Evolutionary conservation across 2,329 filamentous ascomycete genomes (phyloP), one percentile per base, ranked within the genome.

Genomic region (Paracamarosporium sp.): DNA sequence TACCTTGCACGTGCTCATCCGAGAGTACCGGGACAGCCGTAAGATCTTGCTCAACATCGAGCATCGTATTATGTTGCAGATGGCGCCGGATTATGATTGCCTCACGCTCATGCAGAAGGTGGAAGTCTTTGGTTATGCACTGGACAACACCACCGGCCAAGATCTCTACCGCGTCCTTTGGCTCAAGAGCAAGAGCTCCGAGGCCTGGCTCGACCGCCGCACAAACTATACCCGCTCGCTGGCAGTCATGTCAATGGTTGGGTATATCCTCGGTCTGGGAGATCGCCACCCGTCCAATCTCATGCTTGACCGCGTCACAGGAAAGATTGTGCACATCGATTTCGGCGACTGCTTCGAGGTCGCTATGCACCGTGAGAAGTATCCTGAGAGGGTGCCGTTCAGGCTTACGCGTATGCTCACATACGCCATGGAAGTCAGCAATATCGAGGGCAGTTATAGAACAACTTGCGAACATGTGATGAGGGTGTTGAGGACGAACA

Each of bases 211-310:
- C 31, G 95, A 98, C 77, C 87, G 95, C 41, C 90, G 95, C 52
- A 99, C 96, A n/a, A 99, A 97, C 75, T 99, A 99, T 80, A 99
- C 95, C 17, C 90, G 95, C 56, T 98, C 94, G 1, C 84, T 99
- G 1, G 95, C 92, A 67, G 95, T 99, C 70, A 99, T 99, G 95
- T 97, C 93, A n/a, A 99, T 99, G 93, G 95, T 98, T n/a, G 95
- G 95, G 62, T 99, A 99, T 77, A 98, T 99, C 64, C 87, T 99
- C 22, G 96, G 95, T 59, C 83, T 99, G 13, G 95, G 95, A 53
- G 95, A 99, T 80, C 89, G 96, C 46, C 95, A 99, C 79, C 96
- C 96, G 35, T 97, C 93, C 59, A 99, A 99, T 77, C 81, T 99
- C 71, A 96, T 99, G 90, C 89, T 99, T 38, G 95, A 99, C 77